Percentiles rank a stretch among this genome's conserved stretches.
phyloP scores from a whole-genome alignment of 2,329 filamentous ascomycete genomes.

The Microdochium paspali region DNA sequence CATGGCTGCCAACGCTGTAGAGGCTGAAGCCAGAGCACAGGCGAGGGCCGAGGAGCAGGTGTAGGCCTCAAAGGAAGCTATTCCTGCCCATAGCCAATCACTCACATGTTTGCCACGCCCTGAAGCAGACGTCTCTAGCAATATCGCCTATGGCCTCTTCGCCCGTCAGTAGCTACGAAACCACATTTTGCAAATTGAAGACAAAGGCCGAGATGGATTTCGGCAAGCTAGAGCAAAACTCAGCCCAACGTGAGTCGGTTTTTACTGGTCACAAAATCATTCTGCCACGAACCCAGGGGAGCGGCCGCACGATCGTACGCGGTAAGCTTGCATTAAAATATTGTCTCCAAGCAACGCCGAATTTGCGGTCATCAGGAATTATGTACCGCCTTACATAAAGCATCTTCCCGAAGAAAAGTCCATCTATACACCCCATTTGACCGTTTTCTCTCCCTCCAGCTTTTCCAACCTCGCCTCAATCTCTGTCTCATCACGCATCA shows the following conservation, averaged over 20 bases:
- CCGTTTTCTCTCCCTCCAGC: not conserved
- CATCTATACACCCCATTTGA: not conserved
- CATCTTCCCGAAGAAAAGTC: not conserved
- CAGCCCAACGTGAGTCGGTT: too few relatives aligned
- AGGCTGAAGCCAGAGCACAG: not conserved
- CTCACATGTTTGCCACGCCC: too few relatives aligned
- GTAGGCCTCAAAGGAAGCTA: too few relatives aligned
- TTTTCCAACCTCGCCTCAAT: not conserved
- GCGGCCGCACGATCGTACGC: not conserved
- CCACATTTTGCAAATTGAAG: too few relatives aligned
- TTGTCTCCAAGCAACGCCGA: not conserved
- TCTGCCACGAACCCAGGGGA: too few relatives aligned
- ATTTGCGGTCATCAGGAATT: not conserved
- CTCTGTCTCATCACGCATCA: slow-evolving; percentile 24
- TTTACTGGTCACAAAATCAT: too few relatives aligned
- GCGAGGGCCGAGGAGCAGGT: not conserved
- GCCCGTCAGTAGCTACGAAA: too few relatives aligned
- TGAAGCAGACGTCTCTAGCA: not conserved
- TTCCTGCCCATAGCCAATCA: too few relatives aligned
- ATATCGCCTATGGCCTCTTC: too few relatives aligned
- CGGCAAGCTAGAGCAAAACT: too few relatives aligned
- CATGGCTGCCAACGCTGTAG: not conserved
- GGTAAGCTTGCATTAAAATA: not conserved
- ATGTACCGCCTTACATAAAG: not conserved
- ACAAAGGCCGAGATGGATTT: too few relatives aligned